phyloP scores from a whole-genome alignment of 768 basidiomycete species.

The Pleurotus sapidus region DNA sequence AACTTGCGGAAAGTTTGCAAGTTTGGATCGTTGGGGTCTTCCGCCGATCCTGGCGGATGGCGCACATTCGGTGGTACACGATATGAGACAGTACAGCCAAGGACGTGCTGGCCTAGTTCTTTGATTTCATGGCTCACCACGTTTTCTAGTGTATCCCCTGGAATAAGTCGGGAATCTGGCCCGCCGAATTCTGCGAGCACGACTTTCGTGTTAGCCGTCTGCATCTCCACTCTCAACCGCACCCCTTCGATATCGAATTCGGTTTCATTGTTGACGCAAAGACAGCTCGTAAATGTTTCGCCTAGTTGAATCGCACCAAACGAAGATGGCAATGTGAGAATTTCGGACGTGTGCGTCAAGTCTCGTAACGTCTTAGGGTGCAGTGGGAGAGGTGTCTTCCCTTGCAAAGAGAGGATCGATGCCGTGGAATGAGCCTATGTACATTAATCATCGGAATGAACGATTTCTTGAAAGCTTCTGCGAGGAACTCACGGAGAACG shows the following conservation, averaged over 20 bases:
- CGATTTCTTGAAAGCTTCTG: not conserved
- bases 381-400: slow-evolving; percentile 61
- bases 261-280: slow-evolving; percentile 82
- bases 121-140: slow-evolving; percentile 88
- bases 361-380: slow-evolving; percentile 86
- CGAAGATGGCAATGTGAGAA: slow-evolving; percentile 77
- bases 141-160: slow-evolving; percentile 61
- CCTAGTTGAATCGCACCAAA: slow-evolving; percentile 89
- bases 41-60: slow-evolving; percentile 42
- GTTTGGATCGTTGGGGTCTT: slow-evolving; percentile 50
- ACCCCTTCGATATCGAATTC: slow-evolving; percentile 61
- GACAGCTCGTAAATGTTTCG: slow-evolving; percentile 80
- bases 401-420: slow-evolving; percentile 76
- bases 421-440: slow-evolving; percentile 66
- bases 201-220: slow-evolving; percentile 69
- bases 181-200: slow-evolving; percentile 65
- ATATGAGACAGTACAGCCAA: slow-evolving; percentile 84
- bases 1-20: slow-evolving; percentile 81
- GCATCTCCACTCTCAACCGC: slow-evolving; percentile 77
- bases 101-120: slow-evolving; percentile 87
- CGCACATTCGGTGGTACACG: slow-evolving; percentile 61
- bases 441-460: slow-evolving; percentile 1
- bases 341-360: slow-evolving; percentile 72
- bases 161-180: slow-evolving; percentile 39
- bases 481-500: slow-evolving; percentile 56